Conservation (phyloP, 345 rosid genomes). For the Salix dunnii region DNA sequence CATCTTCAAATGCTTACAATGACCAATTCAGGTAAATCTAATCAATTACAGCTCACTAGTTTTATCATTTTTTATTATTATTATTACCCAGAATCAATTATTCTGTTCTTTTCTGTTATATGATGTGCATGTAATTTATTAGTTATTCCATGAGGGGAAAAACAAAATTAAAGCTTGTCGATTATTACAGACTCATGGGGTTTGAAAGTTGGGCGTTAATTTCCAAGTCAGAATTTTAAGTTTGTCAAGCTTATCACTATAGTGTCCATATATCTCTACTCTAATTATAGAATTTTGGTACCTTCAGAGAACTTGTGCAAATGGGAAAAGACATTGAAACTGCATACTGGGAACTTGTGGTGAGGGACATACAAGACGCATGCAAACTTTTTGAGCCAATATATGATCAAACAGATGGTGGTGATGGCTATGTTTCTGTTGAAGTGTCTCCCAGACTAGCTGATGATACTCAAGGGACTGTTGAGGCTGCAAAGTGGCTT, state of each 20-base stretch:
- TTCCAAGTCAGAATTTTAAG: background rate
- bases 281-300: constrained; percentile 10
- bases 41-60: background rate
- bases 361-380: constrained; percentile 97
- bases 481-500: constrained; percentile 88
- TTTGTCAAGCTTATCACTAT: background rate
- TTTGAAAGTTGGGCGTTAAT: background rate
- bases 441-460: constrained; percentile 98
- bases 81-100: background rate
- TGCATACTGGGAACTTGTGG: constrained; percentile 96
- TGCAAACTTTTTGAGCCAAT: constrained; percentile 93
- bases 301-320: constrained; percentile 74
- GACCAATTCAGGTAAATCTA: constrained; percentile 79
- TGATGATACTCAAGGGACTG: constrained; percentile 79
- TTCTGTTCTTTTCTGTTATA: background rate
- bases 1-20: constrained; percentile 91
- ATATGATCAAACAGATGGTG: constrained; percentile 85
- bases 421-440: constrained; percentile 94
- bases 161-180: background rate
- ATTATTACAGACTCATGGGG: background rate
- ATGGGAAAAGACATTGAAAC: constrained; percentile 85
- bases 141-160: background rate
- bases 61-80: background rate
- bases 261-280: background rate
- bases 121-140: background rate